Evolutionary conservation across 2,329 filamentous ascomycete genomes (phyloP).

Genomic region (Torrubiella hemipterigena): DNA sequence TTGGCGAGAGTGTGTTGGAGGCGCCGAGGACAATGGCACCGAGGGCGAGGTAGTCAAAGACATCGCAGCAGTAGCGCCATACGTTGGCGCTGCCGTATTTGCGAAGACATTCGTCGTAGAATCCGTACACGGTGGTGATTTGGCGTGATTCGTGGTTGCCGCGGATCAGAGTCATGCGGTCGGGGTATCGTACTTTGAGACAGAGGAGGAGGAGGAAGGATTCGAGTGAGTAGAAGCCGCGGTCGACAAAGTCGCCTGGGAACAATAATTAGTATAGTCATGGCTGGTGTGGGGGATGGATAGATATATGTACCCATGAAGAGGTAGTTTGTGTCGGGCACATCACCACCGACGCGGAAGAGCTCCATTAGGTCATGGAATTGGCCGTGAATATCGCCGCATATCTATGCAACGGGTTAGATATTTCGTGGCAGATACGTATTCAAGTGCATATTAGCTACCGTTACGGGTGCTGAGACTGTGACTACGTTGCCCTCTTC

Average conservation of each 20-base stretch:
- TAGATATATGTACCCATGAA: constrained; percentile 64
- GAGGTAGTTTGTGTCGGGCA: constrained; percentile 90
- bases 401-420: constrained; percentile 50
- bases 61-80: constrained; percentile 93
- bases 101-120: constrained; percentile 94
- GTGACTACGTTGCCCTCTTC: constrained; percentile 97
- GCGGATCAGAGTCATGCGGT: constrained; percentile 90
- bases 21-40: constrained; percentile 87
- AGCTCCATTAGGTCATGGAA: constrained; percentile 97
- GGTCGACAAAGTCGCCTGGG: constrained; percentile 87
- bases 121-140: constrained; percentile 95
- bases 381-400: constrained; percentile 92
- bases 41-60: constrained; percentile 92
- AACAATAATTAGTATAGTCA: neutral
- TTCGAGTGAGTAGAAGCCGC: constrained; percentile 95
- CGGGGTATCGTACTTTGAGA: constrained; percentile 92
- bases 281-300: neutral
- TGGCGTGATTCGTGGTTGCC: constrained; percentile 95
- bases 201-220: constrained; percentile 91
- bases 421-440: no score
- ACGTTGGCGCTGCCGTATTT: constrained; percentile 98
- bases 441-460: constrained; percentile 31
- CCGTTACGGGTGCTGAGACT: constrained; percentile 87
- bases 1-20: constrained; percentile 46
- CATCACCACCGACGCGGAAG: constrained; percentile 84